phyloP scores from a whole-genome alignment of 768 basidiomycete species.

The Fomitopsis pulvina region DNA sequence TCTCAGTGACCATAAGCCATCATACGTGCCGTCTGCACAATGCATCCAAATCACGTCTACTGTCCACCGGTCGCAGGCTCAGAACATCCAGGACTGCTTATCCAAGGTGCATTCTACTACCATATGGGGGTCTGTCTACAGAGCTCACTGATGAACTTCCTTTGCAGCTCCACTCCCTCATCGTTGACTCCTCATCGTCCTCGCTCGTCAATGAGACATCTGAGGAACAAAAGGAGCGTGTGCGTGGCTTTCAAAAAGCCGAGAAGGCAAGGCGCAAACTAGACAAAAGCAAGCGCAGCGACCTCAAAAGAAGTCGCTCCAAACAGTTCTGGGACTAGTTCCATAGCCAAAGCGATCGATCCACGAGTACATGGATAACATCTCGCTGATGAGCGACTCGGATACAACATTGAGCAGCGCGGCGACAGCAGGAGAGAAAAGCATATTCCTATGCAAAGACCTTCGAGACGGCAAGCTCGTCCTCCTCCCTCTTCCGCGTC shows the following conservation, averaged over 20 bases:
- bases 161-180: slow-evolving; percentile 45
- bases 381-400: too few species aligned
- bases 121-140: background rate
- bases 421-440: too few species aligned
- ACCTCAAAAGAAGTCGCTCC: slow-evolving; percentile 34
- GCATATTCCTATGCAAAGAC: slow-evolving; percentile 65
- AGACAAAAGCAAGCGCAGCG: slow-evolving; percentile 49
- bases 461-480: slow-evolving; percentile 77
- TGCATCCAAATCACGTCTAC: slow-evolving; percentile 67
- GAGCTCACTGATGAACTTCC: slow-evolving; percentile 5
- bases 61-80: slow-evolving; percentile 66
- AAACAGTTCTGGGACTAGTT: slow-evolving; percentile 18
- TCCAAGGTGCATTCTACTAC: slow-evolving; percentile 38
- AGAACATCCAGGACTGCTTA: slow-evolving; percentile 70
- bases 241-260: slow-evolving; percentile 36
- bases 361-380: background rate
- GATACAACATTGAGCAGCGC: too few species aligned
- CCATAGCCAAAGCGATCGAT: background rate
- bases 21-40: slow-evolving; percentile 61
- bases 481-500: slow-evolving; percentile 57
- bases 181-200: slow-evolving; percentile 40
- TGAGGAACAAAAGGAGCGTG: slow-evolving; percentile 48
- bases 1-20: slow-evolving; percentile 35
- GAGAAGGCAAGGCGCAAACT: slow-evolving; percentile 40
- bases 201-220: slow-evolving; percentile 48